These are phyloP conservation scores for Dactylellina sp. DNA, from an alignment of 2,329 filamentous ascomycete genomes.

Conservation along the genomic window DNA sequence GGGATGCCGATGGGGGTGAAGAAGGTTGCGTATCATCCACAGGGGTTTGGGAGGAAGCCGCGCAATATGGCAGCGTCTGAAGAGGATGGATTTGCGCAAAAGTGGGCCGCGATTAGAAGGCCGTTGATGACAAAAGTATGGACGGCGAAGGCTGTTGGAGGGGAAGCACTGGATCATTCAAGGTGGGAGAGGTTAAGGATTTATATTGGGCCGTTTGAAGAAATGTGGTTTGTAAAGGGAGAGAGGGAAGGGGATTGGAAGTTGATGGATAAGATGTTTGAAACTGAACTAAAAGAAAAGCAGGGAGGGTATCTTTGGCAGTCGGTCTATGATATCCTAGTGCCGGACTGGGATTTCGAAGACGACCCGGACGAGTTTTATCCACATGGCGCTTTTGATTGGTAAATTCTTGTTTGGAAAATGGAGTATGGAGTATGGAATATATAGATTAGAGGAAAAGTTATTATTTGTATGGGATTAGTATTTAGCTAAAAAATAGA, in stretches of 20 bases:
- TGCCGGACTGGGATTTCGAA: not conserved
- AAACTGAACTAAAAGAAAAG: constrained; percentile 1
- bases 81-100: not conserved
- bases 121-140: not conserved
- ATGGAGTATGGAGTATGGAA: not conserved
- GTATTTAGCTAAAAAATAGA: too few species aligned
- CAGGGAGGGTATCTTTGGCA: not conserved
- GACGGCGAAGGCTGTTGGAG: not conserved
- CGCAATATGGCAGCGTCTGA: not conserved
- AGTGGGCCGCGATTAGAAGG: not conserved
- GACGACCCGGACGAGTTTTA: not conserved
- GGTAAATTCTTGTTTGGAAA: not conserved
- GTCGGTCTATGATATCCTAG: constrained; percentile 3
- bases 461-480: too few species aligned
- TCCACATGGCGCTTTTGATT: not conserved
- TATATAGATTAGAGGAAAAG: not conserved
- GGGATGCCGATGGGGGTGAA: not conserved
- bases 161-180: not conserved
- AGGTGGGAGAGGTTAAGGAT: constrained; percentile 11
- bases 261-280: constrained; percentile 12
- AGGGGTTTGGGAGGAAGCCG: constrained; percentile 6
- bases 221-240: constrained; percentile 23
- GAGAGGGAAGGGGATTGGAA: not conserved
- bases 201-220: constrained; percentile 4
- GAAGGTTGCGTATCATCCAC: constrained; percentile 7